Base-by-base conservation (phyloP, 2,329 filamentous ascomycete species). In the Calonectria leucothoes region DNA sequence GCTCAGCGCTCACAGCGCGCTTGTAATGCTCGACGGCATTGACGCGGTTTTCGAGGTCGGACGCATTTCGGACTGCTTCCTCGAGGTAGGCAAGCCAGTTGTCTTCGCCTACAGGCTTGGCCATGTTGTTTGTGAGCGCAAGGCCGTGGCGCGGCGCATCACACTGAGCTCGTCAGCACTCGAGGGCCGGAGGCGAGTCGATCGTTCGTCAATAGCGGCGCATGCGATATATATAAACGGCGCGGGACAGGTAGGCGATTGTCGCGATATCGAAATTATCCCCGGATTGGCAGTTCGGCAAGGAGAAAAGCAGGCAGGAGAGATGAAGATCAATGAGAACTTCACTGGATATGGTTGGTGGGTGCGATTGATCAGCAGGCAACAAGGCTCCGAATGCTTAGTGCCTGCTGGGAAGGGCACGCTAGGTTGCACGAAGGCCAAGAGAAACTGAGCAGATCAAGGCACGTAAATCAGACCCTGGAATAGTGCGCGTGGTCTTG, bases 11-110 rank as follows among this genome's bases (percentile, higher is more conserved):
- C 27, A 93, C 90, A 71, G 94, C 94, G 77, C 89, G 90, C 78
- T 93, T 92, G 84, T 92, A 95, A 55, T 94, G 85, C 82, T 96
- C 94, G 81, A 95, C 89, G 61, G 94, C 88, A 74, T 89, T 88
- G 81, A 95, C 89, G 77, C 93, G 91, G 79, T 91, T 89, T 74
- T 95, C 93, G 69, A 94, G 84, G 81, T 93, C 85, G 81, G 86
- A 82, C 81, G 93, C 87, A 85, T 87, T 85, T 84, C 89, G 87
- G 70, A 89, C 90, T 78, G 94, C 91, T 83, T 96, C 94, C 74
- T 94, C 91, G 76, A 96, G 89, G 84, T 94, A 94, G 78, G 94
- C 93, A 77, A 94, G 84, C 94, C 94, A 97, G 82, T 90, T 90
- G 72, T 94, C 91, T 86, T 97, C 94, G 79, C 94, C 94, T 77